Conservation (phyloP, 495 filamentous ascomycete genomes). For the Penicillium soppii region DNA sequence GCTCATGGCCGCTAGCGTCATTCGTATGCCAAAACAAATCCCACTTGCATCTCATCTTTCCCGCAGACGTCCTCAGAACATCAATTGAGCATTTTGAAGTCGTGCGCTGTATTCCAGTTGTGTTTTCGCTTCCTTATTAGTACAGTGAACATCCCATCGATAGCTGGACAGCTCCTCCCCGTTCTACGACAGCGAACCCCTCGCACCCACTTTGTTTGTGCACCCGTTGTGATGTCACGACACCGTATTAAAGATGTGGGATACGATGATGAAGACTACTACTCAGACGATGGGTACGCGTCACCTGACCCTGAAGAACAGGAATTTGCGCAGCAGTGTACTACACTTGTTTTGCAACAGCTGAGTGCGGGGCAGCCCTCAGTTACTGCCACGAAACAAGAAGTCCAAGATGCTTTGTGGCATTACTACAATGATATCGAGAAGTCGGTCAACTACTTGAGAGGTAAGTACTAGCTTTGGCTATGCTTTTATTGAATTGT, state of each 20-base stretch:
- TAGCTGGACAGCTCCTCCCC: background rate
- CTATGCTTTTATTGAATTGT: background rate
- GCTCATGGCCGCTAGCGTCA: background rate
- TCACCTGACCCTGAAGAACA: conserved; percentile 46
- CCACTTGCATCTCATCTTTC: background rate
- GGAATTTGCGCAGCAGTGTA: conserved; percentile 40
- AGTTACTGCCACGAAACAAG: conserved; percentile 45
- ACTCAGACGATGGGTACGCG: conserved; percentile 43
- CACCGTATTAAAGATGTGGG: conserved; percentile 47
- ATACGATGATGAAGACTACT: conserved; percentile 45
- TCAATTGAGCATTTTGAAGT: background rate
- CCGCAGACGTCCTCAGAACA: background rate
- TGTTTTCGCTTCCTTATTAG: no score
- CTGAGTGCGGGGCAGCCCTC: conserved; percentile 39
- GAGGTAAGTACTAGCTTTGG: conserved; percentile 49
- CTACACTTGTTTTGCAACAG: conserved; percentile 35
- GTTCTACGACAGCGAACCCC: background rate
- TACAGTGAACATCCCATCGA: no score
- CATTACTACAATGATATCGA: conserved; percentile 93
- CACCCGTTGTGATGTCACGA: conserved; percentile 38
- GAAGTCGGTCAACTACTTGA: conserved; percentile 77
- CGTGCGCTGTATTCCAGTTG: no score
- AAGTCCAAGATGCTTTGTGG: conserved; percentile 89
- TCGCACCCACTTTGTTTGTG: conserved; percentile 7
- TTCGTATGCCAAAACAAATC: background rate